phyloP scores from a whole-genome alignment of 768 basidiomycete species.

The Lactifluus pinguis region DNA sequence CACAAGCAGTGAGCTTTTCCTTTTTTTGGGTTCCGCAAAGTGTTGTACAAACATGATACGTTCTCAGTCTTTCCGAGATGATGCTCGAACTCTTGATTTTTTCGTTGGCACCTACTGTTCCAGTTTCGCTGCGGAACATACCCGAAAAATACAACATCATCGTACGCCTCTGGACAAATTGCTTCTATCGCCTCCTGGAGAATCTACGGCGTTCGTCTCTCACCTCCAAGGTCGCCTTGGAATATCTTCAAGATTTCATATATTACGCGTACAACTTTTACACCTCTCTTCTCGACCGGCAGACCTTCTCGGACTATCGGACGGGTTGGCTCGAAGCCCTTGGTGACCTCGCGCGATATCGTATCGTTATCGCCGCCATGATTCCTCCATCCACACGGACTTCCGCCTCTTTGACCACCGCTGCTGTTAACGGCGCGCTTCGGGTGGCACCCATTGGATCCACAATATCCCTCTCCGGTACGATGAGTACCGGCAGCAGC shows the following conservation, averaged over 20 bases:
- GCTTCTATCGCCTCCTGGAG: constrained; percentile 85
- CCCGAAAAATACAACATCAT: constrained; percentile 95
- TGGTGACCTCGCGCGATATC: constrained; percentile 90
- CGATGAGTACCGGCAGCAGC: constrained; percentile 12
- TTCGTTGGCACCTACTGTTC: constrained; percentile 78
- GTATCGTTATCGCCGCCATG: constrained; percentile 92
- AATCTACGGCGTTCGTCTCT: constrained; percentile 80
- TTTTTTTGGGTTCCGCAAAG: background rate
- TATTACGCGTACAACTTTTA: constrained; percentile 95
- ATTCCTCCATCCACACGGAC: constrained; percentile 38
- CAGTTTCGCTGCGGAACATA: constrained; percentile 80
- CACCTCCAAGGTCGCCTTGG: constrained; percentile 59
- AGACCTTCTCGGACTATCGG: constrained; percentile 56
- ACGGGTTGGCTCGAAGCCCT: constrained; percentile 92
- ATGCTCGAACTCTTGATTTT: constrained; percentile 85
- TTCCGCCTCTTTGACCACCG: constrained; percentile 40
- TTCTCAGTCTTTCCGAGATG: constrained; percentile 73
- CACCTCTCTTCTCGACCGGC: constrained; percentile 80
- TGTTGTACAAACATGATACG: constrained; percentile 15
- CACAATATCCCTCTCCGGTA: constrained; percentile 7
- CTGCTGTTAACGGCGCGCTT: constrained; percentile 38
- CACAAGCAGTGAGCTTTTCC: constrained; percentile 71
- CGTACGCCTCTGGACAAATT: constrained; percentile 84
- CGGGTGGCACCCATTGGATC: constrained; percentile 18
- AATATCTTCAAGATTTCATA: constrained; percentile 90